These are phyloP conservation scores for Cercospora canescens DNA, from an alignment of 2,329 filamentous ascomycete species.

Conservation along the genomic window DNA sequence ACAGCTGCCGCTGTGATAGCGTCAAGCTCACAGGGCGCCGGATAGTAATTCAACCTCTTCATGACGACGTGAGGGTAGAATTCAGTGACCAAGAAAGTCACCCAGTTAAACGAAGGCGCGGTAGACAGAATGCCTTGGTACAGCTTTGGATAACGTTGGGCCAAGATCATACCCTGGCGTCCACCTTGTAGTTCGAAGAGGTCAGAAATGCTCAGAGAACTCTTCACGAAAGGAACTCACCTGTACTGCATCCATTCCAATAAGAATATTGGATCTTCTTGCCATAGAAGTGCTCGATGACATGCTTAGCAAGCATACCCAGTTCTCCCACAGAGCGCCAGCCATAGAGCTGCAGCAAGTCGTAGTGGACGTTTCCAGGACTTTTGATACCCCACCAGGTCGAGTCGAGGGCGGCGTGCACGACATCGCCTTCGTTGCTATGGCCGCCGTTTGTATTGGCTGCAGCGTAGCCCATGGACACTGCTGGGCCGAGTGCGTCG, in stretches of 20 bases:
- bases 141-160: conserved; percentile 38
- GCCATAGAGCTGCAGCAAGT: conserved; percentile 38
- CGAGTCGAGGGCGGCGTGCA: conserved; percentile 15
- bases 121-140: conserved; percentile 45
- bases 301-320: conserved; percentile 35
- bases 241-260: conserved; percentile 41
- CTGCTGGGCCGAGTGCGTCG: conserved; percentile 16
- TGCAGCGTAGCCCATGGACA: conserved; percentile 29
- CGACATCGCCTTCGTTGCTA: conserved; percentile 2
- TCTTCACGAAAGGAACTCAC: conserved; percentile 6
- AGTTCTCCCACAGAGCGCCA: conserved; percentile 37
- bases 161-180: conserved; percentile 39
- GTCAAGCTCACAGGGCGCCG: conserved; percentile 38
- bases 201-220: neutral
- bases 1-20: conserved; percentile 39
- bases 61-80: conserved; percentile 36
- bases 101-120: conserved; percentile 43
- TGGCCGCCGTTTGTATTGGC: conserved; percentile 32
- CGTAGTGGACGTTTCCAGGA: conserved; percentile 37
- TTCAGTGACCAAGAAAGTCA: conserved; percentile 30
- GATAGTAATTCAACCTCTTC: conserved; percentile 31
- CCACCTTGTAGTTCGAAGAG: conserved; percentile 23
- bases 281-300: conserved; percentile 37
- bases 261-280: conserved; percentile 38
- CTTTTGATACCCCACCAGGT: conserved; percentile 29